A percentile compares a stretch with the other conserved stretches of the same genome.
Conservation (phyloP, 192 early-diverging fungal genomes). For the Geranomyces variabilis region DNA sequence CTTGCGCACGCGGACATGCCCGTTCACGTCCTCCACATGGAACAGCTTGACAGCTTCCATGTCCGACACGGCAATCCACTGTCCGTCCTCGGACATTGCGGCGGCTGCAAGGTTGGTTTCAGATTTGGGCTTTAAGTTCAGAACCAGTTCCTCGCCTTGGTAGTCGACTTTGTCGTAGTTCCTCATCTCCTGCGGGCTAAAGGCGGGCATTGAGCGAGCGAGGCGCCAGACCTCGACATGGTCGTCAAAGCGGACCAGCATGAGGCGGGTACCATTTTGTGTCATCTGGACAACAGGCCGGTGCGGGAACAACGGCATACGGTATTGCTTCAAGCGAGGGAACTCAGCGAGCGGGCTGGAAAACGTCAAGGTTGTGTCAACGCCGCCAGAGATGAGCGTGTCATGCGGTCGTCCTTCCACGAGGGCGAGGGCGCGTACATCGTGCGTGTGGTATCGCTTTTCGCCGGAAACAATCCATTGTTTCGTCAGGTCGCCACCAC, state of each 20-base stretch:
- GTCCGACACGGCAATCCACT: constrained; percentile 83
- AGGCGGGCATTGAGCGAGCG: constrained; percentile 55
- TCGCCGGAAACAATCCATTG: constrained; percentile 84
- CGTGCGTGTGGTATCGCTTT: constrained; percentile 91
- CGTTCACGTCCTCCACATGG: constrained; percentile 19
- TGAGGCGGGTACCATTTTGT: constrained; percentile 24
- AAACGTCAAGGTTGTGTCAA: constrained; percentile 50
- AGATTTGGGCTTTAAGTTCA: constrained; percentile 78
- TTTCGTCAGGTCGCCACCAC: constrained; percentile 6
- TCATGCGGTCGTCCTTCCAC: constrained; percentile 70
- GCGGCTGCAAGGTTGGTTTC: constrained; percentile 70
- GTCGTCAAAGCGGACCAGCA: constrained; percentile 67
- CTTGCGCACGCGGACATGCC: neutral
- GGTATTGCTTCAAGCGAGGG: constrained; percentile 44
- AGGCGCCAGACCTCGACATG: constrained; percentile 83
- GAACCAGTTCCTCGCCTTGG: constrained; percentile 67
- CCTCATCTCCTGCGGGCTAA: neutral
- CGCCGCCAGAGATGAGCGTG: constrained; percentile 81
- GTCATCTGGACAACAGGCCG: constrained; percentile 53
- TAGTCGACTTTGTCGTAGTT: constrained; percentile 25
- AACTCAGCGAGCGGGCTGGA: constrained; percentile 45
- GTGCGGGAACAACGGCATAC: constrained; percentile 63
- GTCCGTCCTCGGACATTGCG: constrained; percentile 79
- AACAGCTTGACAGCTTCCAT: constrained; percentile 58
- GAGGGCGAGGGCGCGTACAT: constrained; percentile 85